Conservation (phyloP, 208 protist species). For the Leishmania lainsoni region DNA sequence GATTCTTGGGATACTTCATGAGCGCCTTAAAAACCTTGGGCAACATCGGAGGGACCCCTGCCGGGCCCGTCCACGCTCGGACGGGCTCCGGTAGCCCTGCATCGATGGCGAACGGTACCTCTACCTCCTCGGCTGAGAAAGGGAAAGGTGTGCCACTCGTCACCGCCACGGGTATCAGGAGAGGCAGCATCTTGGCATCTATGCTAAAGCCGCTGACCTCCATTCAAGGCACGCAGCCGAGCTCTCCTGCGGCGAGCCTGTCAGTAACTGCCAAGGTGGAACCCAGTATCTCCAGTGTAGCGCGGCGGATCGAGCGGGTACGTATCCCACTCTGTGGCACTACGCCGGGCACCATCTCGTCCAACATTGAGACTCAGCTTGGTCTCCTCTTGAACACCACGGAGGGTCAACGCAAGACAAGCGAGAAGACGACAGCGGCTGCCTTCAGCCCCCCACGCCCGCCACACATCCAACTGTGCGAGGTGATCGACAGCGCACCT, state of each 20-base stretch:
- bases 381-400: slow-evolving; percentile 21
- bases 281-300: neutral
- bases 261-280: slow-evolving; percentile 2
- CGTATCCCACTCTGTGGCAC: slow-evolving; percentile 43
- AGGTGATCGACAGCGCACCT: slow-evolving; percentile 49
- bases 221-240: neutral
- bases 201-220: slow-evolving; percentile 15
- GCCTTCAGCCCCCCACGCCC: slow-evolving; percentile 6
- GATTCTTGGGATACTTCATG: slow-evolving; percentile 20
- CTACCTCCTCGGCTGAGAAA: neutral
- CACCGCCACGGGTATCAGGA: neutral
- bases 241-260: neutral
- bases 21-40: slow-evolving; percentile 14
- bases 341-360: slow-evolving; percentile 31
- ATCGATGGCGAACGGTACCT: neutral
- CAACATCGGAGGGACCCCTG: neutral
- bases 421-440: neutral
- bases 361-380: slow-evolving; percentile 18
- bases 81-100: neutral
- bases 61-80: neutral
- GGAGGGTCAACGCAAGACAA: neutral
- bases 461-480: slow-evolving; percentile 29
- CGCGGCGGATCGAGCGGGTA: slow-evolving; percentile 17
- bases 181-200: slow-evolving; percentile 12
- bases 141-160: neutral